Percentiles rank a stretch among this genome's conserved stretches.
Conservation (phyloP, 2,329 filamentous ascomycete species). For the Myriosclerotinia curreyana region DNA sequence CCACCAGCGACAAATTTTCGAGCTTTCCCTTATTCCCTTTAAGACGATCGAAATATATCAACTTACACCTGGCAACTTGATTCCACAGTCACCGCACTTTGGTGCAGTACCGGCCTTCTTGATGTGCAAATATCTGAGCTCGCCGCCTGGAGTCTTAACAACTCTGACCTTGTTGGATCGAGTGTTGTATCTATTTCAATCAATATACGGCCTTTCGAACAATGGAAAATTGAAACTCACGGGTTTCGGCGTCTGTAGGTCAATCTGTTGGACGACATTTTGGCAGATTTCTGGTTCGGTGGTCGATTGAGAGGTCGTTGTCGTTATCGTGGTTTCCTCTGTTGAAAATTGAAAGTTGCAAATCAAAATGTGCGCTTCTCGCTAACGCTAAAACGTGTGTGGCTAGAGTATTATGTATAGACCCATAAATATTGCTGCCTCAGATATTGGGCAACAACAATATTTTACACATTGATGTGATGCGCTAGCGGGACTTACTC, state of each 20-base stretch:
- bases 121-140: constrained; percentile 95
- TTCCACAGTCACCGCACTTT: constrained; percentile 99
- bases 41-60: constrained; percentile 20
- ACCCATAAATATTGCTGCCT: neutral
- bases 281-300: constrained; percentile 41
- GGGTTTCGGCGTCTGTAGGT: constrained; percentile 66
- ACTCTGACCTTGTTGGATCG: constrained; percentile 94
- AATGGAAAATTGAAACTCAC: constrained; percentile 49
- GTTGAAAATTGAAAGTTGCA: constrained; percentile 16
- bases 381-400: constrained; percentile 20
- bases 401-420: neutral
- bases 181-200: constrained; percentile 81
- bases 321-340: constrained; percentile 23
- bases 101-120: constrained; percentile 98
- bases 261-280: constrained; percentile 53
- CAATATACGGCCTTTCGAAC: constrained; percentile 23
- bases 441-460: constrained; percentile 3
- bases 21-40: neutral
- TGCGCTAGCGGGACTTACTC: constrained; percentile 21
- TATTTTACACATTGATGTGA: neutral
- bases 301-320: constrained; percentile 38
- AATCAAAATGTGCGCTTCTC: constrained; percentile 17
- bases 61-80: constrained; percentile 98
- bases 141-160: constrained; percentile 93
- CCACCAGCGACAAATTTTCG: neutral